Base-by-base conservation (phyloP, 495 filamentous ascomycete genomes). In the Zalerion maritima region DNA sequence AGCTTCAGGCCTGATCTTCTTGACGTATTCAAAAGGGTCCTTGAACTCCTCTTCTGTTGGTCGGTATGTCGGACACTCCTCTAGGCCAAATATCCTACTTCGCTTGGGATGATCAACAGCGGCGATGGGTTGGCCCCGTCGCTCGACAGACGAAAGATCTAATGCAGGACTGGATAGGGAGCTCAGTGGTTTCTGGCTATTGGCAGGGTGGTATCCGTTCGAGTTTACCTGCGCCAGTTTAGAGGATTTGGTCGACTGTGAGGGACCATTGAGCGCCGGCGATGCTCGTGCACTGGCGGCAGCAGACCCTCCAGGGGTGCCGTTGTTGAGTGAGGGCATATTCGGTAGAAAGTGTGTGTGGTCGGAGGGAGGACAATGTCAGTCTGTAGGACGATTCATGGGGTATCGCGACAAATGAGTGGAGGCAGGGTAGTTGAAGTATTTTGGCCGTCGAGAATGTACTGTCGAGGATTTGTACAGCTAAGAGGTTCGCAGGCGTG, bases 41-140 rank as follows among this genome's bases (percentile, higher is more conserved):
- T 76, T 82, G 58, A 84, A 99, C 50, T 99, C 85, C 40, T 94
- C 84, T 48, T 81, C 75, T 0, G 81, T 92, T 23, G 89, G 91
- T 36, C 75, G 64, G 49, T 80, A 99, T 2, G 84, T 87, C 5
- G 87, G 91, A 22, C 91, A 91, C 43, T 99, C 89, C 42, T 76
- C 66, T 17, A 99, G 60, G 20, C 75, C 82, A 53, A 87, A 83
- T 13, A 78, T 80, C 20, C 89, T 69, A 34, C 70, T 70, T 45
- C 69, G 67, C 57, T 86, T 87, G 15, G 65, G 60, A 2, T 73
- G 64, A 49, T 96, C 86, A 45, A 76, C 71, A 36, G 70, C 71
- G 34, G 76, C 69, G 18, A 69, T 76, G 16, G 78, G 67, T 32
- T 82, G 80, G 19, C 82, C 85, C 42, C 82, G 72, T 40, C 89